Base-by-base conservation (phyloP, 139 green algal species). In the Yamagishiella unicocca region DNA sequence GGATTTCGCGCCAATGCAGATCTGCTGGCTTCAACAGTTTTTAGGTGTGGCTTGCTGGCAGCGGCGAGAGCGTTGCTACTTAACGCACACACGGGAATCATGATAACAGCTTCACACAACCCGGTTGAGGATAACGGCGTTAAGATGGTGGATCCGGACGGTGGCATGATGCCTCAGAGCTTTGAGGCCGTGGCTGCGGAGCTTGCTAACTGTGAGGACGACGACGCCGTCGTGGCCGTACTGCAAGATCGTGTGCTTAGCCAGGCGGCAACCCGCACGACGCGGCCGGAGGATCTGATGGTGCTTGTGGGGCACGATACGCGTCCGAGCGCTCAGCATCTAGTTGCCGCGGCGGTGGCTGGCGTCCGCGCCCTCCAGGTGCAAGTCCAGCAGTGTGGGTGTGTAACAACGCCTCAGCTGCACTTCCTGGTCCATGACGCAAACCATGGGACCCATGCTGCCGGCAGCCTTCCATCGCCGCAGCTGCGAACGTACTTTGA, bases 91-190 rank as follows among this genome's bases (percentile, higher is more conserved):
- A 96, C 93, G 29, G 98, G 98, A 25, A 75, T 99, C n/a, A 96
- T 98, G 92, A 94, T 99, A 67, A 99, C 98, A 6, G 98, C 98
- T 35, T 98, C 95, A 2, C 97, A 99, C 92, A 99, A 99, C 89
- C 96, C 97, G 3, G 95, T 91, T 21, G 61, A 81, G 4, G 97
- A 99, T 94, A 99, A 99, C 84, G 97, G 97, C 37, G 95, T 99
- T 35, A 99, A 99, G 88, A 92, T 99, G 58, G 93, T 98, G 6
- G 96, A 98, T n/a, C 95, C 95, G 4, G 89, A 80, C 14, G 96
- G 97, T 0, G 92, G 95, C 64, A 98, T 98, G 95, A 86, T 98
- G 62, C 89, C 84, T 7, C 89, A 90, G 58, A 76, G 58, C 33
- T 80, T 87, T 50, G 96, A 99, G 92, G 46, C 74, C 6, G 62